Percentiles rank a stretch among this genome's conserved stretches.
These are phyloP conservation scores for Brasilioporus rufonigricans DNA, from an alignment of 768 basidiomycete genomes.

Conservation along the genomic window DNA sequence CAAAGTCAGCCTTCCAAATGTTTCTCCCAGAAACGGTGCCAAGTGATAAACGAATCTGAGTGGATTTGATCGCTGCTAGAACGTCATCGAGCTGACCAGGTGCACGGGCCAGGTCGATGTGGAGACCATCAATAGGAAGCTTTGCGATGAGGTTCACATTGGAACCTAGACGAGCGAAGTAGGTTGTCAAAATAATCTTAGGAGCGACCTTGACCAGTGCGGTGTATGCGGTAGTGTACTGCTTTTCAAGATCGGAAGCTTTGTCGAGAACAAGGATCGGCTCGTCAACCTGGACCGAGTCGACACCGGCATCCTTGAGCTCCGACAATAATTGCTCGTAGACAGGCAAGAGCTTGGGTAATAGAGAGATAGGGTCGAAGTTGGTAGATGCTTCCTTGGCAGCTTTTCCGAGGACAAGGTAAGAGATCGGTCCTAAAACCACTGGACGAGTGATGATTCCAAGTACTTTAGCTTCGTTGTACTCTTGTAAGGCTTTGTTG, in stretches of 20 bases:
- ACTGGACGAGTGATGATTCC: constrained; percentile 94
- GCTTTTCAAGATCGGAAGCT: constrained; percentile 70
- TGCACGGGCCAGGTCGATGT: constrained; percentile 95
- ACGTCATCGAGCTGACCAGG: constrained; percentile 85
- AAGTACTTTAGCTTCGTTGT: constrained; percentile 87
- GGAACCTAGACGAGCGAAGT: constrained; percentile 94
- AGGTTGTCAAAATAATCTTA: constrained; percentile 92
- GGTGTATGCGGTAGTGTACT: constrained; percentile 78
- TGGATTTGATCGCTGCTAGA: constrained; percentile 79
- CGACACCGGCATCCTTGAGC: constrained; percentile 90
- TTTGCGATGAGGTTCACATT: constrained; percentile 87
- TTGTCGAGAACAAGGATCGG: constrained; percentile 92
- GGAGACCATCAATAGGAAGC: constrained; percentile 90
- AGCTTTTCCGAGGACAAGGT: constrained; percentile 90
- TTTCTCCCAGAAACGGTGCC: constrained; percentile 98
- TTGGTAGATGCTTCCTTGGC: constrained; percentile 76
- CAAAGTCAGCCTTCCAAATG: constrained; percentile 98
- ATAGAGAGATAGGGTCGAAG: constrained; percentile 90
- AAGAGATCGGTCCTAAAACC: constrained; percentile 92
- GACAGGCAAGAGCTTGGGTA: constrained; percentile 85
- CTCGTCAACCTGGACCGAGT: constrained; percentile 96
- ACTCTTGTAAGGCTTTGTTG: constrained; percentile 95
- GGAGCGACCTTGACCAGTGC: constrained; percentile 81
- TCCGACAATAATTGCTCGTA: constrained; percentile 89
- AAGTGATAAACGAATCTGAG: constrained; percentile 79